phyloP scores from a whole-genome alignment of 208 protist genomes.

The Blastocrithidia nonstop region DNA sequence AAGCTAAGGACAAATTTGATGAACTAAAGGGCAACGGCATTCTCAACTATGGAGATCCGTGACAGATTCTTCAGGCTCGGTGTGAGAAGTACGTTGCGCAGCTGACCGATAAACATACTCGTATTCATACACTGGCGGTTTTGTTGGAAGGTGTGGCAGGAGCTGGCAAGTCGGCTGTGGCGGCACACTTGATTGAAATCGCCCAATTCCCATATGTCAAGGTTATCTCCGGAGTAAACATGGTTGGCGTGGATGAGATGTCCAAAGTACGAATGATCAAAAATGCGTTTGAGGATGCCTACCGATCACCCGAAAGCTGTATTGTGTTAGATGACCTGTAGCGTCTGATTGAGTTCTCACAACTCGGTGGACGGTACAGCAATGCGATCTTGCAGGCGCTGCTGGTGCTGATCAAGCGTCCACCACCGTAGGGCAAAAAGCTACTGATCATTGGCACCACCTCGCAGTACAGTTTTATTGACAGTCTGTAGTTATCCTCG shows the following conservation, averaged over 20 bases:
- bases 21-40: slow-evolving; percentile 85
- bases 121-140: slow-evolving; percentile 87
- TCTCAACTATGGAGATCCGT: slow-evolving; percentile 84
- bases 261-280: slow-evolving; percentile 86
- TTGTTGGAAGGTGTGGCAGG: slow-evolving; percentile 86
- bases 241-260: slow-evolving; percentile 87
- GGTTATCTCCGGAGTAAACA: slow-evolving; percentile 87
- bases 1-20: slow-evolving; percentile 83
- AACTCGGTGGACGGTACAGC: slow-evolving; percentile 96
- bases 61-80: slow-evolving; percentile 38
- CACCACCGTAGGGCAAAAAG: slow-evolving; percentile 84
- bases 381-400: slow-evolving; percentile 95
- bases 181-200: slow-evolving; percentile 79
- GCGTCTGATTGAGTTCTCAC: slow-evolving; percentile 92
- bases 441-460: slow-evolving; percentile 94
- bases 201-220: slow-evolving; percentile 95
- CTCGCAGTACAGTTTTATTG: slow-evolving; percentile 69
- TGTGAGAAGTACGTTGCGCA: slow-evolving; percentile 64
- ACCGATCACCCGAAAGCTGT: slow-evolving; percentile 91
- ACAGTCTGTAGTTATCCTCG: slow-evolving; percentile 81
- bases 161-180: slow-evolving; percentile 94
- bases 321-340: slow-evolving; percentile 98
- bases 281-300: slow-evolving; percentile 98
- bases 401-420: slow-evolving; percentile 90
- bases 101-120: slow-evolving; percentile 56